A percentile compares a stretch with the other conserved stretches of the same genome.
These are phyloP conservation scores for Chlamydomonas sp. DNA, from an alignment of 139 green algal genomes.

Conservation along the genomic window DNA sequence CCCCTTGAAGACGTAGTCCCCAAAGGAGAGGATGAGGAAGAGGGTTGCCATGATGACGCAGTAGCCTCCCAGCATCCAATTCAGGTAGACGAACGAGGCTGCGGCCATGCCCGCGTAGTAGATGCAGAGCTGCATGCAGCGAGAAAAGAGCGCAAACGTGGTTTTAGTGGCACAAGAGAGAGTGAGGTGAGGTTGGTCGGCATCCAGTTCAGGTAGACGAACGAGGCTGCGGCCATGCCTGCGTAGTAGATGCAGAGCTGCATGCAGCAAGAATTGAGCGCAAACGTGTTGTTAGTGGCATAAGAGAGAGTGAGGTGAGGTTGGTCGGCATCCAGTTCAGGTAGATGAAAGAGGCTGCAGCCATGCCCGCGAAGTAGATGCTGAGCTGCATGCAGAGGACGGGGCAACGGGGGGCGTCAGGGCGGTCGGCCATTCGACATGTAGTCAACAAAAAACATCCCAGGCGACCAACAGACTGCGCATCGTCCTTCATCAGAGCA, in stretches of 20 bases:
- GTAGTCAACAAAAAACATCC: too few relatives aligned
- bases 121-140: not conserved
- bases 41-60: conserved; percentile 12
- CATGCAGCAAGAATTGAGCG: too few relatives aligned
- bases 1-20: conserved; percentile 12
- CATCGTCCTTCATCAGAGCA: too few relatives aligned
- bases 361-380: conserved; percentile 13
- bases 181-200: too few relatives aligned
- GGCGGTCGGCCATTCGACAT: too few relatives aligned
- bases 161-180: too few relatives aligned
- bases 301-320: too few relatives aligned
- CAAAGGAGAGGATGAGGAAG: conserved; percentile 16
- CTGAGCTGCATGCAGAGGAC: too few relatives aligned
- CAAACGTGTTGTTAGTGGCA: too few relatives aligned
- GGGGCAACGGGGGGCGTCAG: too few relatives aligned
- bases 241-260: conserved; percentile 12
- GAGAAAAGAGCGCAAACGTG: too few relatives aligned
- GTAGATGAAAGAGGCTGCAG: not conserved
- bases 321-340: conserved; percentile 11
- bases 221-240: conserved; percentile 5
- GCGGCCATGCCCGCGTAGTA: conserved; percentile 13
- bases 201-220: conserved; percentile 2
- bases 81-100: not conserved
- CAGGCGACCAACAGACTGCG: too few relatives aligned
- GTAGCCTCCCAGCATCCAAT: conserved; percentile 12